phyloP scores from a whole-genome alignment of 2,329 filamentous ascomycete genomes.

The Septoria petroselini region DNA sequence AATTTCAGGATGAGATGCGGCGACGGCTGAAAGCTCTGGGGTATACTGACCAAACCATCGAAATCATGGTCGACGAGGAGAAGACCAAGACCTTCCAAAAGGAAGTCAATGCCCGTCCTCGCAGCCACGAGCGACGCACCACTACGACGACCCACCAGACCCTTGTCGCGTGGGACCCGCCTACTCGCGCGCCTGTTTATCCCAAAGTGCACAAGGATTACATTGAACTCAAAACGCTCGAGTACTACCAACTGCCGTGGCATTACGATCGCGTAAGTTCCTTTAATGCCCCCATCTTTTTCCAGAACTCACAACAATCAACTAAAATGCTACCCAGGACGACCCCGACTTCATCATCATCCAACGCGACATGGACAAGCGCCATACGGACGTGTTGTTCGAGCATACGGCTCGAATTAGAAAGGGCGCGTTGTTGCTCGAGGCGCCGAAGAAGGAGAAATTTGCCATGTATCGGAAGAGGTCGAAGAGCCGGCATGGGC shows the following conservation, averaged over 20 bases:
- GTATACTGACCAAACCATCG: slow-evolving; percentile 49
- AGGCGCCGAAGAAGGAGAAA: slow-evolving; percentile 42
- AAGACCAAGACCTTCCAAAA: slow-evolving; percentile 40
- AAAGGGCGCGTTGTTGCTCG: slow-evolving; percentile 43
- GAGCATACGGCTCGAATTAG: slow-evolving; percentile 50
- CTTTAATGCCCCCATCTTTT: background rate
- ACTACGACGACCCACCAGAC: slow-evolving; percentile 10
- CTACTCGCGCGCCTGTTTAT: slow-evolving; percentile 41
- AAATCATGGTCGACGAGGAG: slow-evolving; percentile 48
- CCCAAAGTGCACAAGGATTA: slow-evolving; percentile 49
- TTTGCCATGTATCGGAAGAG: slow-evolving; percentile 47
- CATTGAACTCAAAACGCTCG: slow-evolving; percentile 47
- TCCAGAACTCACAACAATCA: background rate
- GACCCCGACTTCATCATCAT: slow-evolving; percentile 51
- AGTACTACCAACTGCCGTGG: slow-evolving; percentile 49
- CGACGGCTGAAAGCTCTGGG: slow-evolving; percentile 45
- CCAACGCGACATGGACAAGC: slow-evolving; percentile 48
- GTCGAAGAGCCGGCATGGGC: slow-evolving; percentile 32
- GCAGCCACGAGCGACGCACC: slow-evolving; percentile 15
- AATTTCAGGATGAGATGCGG: slow-evolving; percentile 47
- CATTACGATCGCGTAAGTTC: slow-evolving; percentile 49
- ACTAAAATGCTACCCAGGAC: slow-evolving; percentile 31
- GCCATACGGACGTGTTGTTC: slow-evolving; percentile 50
- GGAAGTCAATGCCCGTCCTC: slow-evolving; percentile 21
- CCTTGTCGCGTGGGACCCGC: slow-evolving; percentile 13